Evolutionary conservation across 306 rosid genomes (phyloP).

Genomic region (Castanea mollissima): DNA sequence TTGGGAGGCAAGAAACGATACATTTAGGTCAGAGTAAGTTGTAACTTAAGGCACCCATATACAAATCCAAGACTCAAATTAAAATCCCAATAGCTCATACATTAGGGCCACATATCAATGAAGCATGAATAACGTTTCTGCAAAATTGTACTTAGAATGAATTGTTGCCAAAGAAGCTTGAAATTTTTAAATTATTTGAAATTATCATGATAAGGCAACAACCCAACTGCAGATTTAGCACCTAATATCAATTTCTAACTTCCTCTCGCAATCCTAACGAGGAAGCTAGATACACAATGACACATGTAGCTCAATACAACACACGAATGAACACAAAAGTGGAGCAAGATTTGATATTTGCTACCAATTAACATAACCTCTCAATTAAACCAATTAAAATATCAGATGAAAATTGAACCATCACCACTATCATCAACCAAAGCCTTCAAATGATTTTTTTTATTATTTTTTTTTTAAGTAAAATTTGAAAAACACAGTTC

Average conservation of each 20-base stretch:
- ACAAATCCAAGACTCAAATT: not conserved
- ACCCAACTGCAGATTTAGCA: too few relatives aligned
- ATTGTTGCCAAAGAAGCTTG: not conserved
- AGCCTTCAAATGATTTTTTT: not conserved
- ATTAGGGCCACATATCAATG: not conserved
- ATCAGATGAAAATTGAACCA: not conserved
- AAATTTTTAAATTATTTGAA: not conserved
- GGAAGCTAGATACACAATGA: not conserved
- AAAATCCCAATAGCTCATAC: not conserved
- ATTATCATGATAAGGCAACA: not conserved
- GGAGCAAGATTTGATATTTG: not conserved
- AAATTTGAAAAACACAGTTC: not conserved
- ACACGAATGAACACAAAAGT: not conserved
- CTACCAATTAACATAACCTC: not conserved
- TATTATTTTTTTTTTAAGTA: not conserved
- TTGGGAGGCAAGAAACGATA: not conserved
- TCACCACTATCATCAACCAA: not conserved
- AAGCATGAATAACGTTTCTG: not conserved
- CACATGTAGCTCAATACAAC: not conserved
- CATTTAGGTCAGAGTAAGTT: not conserved
- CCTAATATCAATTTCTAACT: not conserved
- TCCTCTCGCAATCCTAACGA: not conserved
- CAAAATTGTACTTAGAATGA: not conserved
- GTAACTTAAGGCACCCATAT: not conserved
- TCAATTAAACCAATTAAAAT: not conserved